phyloP scores from a whole-genome alignment of 306 rosid genomes.

The Alnus rubra region DNA sequence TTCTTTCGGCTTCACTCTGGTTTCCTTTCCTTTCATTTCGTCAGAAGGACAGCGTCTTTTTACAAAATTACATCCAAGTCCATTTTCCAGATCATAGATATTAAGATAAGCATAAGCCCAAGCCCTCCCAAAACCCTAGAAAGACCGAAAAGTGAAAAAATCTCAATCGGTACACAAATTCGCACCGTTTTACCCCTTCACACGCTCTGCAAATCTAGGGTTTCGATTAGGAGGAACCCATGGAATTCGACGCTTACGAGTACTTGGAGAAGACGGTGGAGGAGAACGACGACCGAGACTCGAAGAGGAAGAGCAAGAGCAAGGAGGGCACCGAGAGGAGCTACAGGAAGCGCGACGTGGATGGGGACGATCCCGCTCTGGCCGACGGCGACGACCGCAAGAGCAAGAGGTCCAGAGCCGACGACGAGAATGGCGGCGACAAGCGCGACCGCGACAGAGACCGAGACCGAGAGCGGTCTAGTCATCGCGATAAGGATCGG shows the following conservation, averaged over 20 bases:
- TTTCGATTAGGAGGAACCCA: conserved; percentile 27
- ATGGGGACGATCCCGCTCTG: conserved; percentile 33
- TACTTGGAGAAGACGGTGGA: conserved; percentile 95
- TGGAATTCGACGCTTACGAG: conserved; percentile 98
- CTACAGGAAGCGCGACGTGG: conserved; percentile 73
- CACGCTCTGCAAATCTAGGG: conserved; percentile 18
- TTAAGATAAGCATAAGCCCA: not conserved
- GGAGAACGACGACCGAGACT: conserved; percentile 63
- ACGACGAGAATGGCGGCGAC: conserved; percentile 73
- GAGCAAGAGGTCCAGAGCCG: conserved; percentile 58
- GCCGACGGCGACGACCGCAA: conserved; percentile 50
- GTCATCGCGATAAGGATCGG: conserved; percentile 51
- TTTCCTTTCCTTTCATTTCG: not conserved
- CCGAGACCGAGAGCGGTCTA: conserved; percentile 51
- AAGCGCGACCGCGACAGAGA: conserved; percentile 44
- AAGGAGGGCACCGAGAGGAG: conserved; percentile 57
- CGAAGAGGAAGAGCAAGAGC: conserved; percentile 57
- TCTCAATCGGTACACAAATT: not conserved
- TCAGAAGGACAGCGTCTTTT: not conserved
- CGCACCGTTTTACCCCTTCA: not conserved
- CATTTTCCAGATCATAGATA: not conserved
- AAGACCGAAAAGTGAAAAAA: not conserved
- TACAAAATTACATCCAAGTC: not conserved
- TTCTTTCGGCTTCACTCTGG: not conserved
- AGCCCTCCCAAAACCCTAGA: conserved; percentile 34